phyloP scores from a whole-genome alignment of 2,329 filamentous ascomycete species.

The Trichophyton equinum region DNA sequence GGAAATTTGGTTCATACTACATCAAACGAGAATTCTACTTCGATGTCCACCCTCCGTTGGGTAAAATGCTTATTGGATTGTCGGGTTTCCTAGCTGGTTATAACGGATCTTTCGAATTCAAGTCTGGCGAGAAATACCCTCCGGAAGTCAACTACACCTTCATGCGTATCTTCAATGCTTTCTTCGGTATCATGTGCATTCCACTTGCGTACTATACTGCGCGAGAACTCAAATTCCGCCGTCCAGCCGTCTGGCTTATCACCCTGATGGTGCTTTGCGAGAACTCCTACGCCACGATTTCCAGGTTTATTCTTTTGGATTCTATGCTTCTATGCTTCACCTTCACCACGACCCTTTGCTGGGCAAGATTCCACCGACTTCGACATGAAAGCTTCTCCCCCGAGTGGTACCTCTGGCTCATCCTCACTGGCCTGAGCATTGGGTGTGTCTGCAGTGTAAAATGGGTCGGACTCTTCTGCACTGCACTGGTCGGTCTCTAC shows the following conservation, averaged over 20 bases:
- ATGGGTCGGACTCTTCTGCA: constrained; percentile 93
- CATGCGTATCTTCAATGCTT: constrained; percentile 95
- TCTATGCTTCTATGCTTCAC: constrained; percentile 98
- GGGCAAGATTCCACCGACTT: constrained; percentile 88
- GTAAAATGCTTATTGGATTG: constrained; percentile 95
- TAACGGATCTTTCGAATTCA: constrained; percentile 99
- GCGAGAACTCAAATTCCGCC: constrained; percentile 73
- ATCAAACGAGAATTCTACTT: constrained; percentile 99
- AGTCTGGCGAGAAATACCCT: constrained; percentile 92
- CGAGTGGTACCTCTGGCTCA: constrained; percentile 91
- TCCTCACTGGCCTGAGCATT: constrained; percentile 87
- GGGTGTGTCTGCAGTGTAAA: constrained; percentile 98
- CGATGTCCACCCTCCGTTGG: constrained; percentile 87
- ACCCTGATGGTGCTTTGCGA: constrained; percentile 96
- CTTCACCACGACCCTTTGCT: constrained; percentile 94
- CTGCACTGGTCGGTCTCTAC: constrained; percentile 87
- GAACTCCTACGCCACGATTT: constrained; percentile 98
- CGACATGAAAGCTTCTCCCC: constrained; percentile 73
- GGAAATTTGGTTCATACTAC: constrained; percentile 96
- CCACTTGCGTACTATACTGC: constrained; percentile 93
- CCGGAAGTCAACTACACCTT: constrained; percentile 92
- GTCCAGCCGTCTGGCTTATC: constrained; percentile 84
- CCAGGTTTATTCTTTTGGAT: constrained; percentile 92
- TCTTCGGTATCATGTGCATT: constrained; percentile 84
- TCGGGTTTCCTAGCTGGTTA: constrained; percentile 95